Base-by-base conservation (phyloP, 768 basidiomycete species). In the Mycena galopus region DNA sequence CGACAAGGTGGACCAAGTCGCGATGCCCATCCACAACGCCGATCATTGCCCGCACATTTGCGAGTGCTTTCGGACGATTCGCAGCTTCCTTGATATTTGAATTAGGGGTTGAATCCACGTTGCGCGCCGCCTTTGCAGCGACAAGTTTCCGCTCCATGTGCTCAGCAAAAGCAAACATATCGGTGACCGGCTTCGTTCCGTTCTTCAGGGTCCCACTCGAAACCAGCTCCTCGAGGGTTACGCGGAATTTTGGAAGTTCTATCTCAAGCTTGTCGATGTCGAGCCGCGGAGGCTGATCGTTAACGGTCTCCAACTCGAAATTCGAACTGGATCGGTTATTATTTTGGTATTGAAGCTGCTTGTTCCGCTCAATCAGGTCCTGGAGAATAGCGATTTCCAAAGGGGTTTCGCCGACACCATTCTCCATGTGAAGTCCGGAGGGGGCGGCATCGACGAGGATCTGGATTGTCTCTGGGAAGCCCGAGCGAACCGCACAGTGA, bases 381-480 rank as follows among this genome's bases (percentile, higher is more conserved):
- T 78, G 73, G 2, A 84, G 78, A 1, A 57, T 65, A 1, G 79
- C 79, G 47, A 85, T 82, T 64, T 88, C 88, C 12, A 84, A 65
- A 1, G 84, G 80, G 2, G 84, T 85, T 64, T 85, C 81, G 3
- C 87, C 88, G 19, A 88, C 85, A 23, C 84, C 85, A 69, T 91
- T 87, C 77, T 92, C 91, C 44, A 84, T 79, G 67, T 81, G 80
- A 2, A 91, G 77, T 0, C 86, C 84, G 0, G 78, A 69, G 27
- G 87, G 84, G 2, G 82, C 79, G 2, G 79, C 81, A 1, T 82
- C 78, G 37, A 88, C 72, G 25, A 91, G 80, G 12, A 82, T 60
- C 32, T 82, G 71, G 1, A 84, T 81, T 11, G 88, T 86, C 25
- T 82, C 74, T 0, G 81, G 25, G 68, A 72, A 84, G 25, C 82